phyloP scores from a whole-genome alignment of 1,139 yeast genomes.

The Pichia sp. region DNA sequence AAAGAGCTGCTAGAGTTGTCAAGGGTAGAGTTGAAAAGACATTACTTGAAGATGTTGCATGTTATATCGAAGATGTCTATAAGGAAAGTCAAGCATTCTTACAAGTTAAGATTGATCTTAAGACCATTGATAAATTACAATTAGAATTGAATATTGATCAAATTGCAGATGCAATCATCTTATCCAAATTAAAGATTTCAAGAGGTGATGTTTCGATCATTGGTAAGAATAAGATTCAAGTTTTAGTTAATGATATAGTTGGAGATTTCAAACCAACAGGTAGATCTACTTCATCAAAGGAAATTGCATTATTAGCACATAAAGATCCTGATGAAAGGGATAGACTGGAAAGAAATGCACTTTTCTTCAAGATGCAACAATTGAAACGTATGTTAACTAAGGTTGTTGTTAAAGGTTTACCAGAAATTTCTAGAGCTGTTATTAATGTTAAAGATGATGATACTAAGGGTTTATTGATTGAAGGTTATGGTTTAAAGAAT shows the following conservation, averaged over 20 bases:
- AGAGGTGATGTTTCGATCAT: slow-evolving; percentile 69
- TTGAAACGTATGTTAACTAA: slow-evolving; percentile 81
- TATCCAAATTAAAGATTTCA: slow-evolving; percentile 82
- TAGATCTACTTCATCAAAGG: slow-evolving; percentile 42
- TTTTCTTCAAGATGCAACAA: slow-evolving; percentile 88
- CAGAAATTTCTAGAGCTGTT: slow-evolving; percentile 92
- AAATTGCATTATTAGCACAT: slow-evolving; percentile 37
- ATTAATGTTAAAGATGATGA: slow-evolving; percentile 88
- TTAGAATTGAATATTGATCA: slow-evolving; percentile 84
- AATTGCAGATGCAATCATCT: slow-evolving; percentile 77
- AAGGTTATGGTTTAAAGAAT: slow-evolving; percentile 94
- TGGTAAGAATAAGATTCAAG: slow-evolving; percentile 70
- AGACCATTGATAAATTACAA: slow-evolving; percentile 86
- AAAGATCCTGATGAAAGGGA: slow-evolving; percentile 39
- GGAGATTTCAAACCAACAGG: slow-evolving; percentile 31
- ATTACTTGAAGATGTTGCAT: slow-evolving; percentile 79
- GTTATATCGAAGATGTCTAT: slow-evolving; percentile 91
- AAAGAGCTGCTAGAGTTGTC: slow-evolving; percentile 97
- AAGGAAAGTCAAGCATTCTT: slow-evolving; percentile 75
- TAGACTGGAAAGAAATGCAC: slow-evolving; percentile 32
- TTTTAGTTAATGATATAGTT: slow-evolving; percentile 66
- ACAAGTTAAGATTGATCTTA: slow-evolving; percentile 77
- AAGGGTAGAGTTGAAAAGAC: slow-evolving; percentile 98
- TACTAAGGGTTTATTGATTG: slow-evolving; percentile 89
- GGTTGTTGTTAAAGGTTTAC: slow-evolving; percentile 89